Evolutionary conservation across 164 flowering plant genomes (phyloP), one percentile per base, ranked within the genome.

Genomic region (Sedum album): DNA sequence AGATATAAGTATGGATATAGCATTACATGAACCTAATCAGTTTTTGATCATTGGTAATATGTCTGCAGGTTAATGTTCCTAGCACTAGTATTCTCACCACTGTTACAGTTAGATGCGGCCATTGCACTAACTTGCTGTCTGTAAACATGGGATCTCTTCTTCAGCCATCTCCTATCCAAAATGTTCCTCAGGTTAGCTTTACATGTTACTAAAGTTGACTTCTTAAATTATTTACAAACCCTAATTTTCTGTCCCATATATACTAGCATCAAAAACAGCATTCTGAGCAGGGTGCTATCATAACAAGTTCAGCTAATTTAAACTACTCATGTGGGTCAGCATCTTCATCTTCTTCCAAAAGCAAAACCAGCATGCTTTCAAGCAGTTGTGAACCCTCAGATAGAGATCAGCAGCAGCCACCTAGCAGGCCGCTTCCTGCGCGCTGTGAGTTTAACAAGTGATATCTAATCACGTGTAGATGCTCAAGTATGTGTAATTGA

Each of bases 61-160:
- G 49, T 67, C 66, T 57, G 65, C 86, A 91, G 97, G 97, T 91
- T 2, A 85, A 83, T 66, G 89, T 89, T 67, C 96, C 96, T 73
- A 68, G 83, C 79, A 79, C 31, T 71, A 87, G 75, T 72, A 15
- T 87, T 75, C 74, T 73, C 73, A 86, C 71, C 49, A 72, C 81
- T 0, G 93, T 88, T 66, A 87, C 97, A 1, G 88, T 91, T 15
- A 83, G 97, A 78, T 91, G 97, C 67, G 97, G 97, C 73, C 97
- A 89, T 72, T 91, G 97, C 70, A 72, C 86, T 26, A 89, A 85
- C 76, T 66, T 89, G 76, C 76, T 86, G 70, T 78, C 89, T 41
- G 89, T 88, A 10, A 92, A 86, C 73, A 83, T 88, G 83, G 91
- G 86, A 72, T 82, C 86, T 76, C 74, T 84, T 66, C 79, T 82